Percentiles rank a stretch among this genome's conserved stretches.
These are phyloP conservation scores for Ophiostoma perfectum DNA, from an alignment of 2,329 filamentous ascomycete species.

Conservation along the genomic window DNA sequence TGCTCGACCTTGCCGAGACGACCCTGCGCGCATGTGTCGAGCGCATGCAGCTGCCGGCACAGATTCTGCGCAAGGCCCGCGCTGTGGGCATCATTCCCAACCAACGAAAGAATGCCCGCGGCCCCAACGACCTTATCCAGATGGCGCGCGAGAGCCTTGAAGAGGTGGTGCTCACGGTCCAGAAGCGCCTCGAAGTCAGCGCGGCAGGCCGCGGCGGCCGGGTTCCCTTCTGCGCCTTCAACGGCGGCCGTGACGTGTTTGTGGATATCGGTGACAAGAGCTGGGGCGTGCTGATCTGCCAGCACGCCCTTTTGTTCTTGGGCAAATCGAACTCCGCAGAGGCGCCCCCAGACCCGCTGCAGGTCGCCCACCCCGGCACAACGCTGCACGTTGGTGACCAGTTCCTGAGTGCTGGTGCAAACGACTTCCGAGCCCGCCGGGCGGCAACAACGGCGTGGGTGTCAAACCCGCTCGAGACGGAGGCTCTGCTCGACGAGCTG, in stretches of 20 bases:
- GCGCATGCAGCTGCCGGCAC: slow-evolving; percentile 72
- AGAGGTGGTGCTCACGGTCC: slow-evolving; percentile 90
- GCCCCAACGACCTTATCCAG: slow-evolving; percentile 34
- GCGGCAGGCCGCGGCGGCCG: slow-evolving; percentile 51
- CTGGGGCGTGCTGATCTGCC: slow-evolving; percentile 89
- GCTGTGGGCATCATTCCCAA: slow-evolving; percentile 70
- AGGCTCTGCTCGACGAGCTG: slow-evolving; percentile 81
- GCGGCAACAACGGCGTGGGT: slow-evolving; percentile 97
- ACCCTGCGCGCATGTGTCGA: slow-evolving; percentile 76
- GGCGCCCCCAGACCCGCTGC: background rate
- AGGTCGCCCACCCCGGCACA: slow-evolving; percentile 21
- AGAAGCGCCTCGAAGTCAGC: slow-evolving; percentile 83
- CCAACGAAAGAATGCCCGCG: slow-evolving; percentile 2
- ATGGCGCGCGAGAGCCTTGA: slow-evolving; percentile 87
- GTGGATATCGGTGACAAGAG: slow-evolving; percentile 98
- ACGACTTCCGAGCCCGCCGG: slow-evolving; percentile 91
- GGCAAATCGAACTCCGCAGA: slow-evolving; percentile 49
- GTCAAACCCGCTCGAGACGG: slow-evolving; percentile 84
- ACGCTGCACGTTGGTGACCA: slow-evolving; percentile 96
- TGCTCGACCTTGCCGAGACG: slow-evolving; percentile 85
- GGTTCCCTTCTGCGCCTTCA: slow-evolving; percentile 95
- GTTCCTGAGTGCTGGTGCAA: slow-evolving; percentile 89
- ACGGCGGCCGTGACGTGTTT: slow-evolving; percentile 95
- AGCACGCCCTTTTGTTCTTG: slow-evolving; percentile 39
- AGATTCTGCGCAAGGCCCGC: slow-evolving; percentile 79